Evolutionary conservation across 208 protist species (phyloP).

Genomic region (Wallacemonas collosoma): DNA sequence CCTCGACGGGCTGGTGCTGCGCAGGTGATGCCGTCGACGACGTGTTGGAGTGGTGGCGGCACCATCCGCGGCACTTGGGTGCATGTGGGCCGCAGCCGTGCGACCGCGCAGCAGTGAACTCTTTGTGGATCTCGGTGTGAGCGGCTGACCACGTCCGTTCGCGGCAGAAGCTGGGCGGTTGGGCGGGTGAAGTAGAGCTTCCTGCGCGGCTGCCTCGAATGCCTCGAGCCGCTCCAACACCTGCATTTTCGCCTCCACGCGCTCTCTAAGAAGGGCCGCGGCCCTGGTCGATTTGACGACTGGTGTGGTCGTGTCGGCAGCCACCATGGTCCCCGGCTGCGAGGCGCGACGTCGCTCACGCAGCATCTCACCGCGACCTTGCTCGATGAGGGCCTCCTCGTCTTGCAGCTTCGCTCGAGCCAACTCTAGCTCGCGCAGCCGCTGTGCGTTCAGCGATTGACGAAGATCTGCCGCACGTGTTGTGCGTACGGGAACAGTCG

Average conservation of each 20-base stretch:
- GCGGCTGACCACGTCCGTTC: neutral
- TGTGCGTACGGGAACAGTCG: neutral
- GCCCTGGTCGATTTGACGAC: conserved; percentile 26
- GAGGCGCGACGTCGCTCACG: neutral
- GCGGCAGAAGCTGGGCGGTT: neutral
- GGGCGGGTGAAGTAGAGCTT: conserved; percentile 6
- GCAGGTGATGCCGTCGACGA: neutral
- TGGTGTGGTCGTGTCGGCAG: neutral
- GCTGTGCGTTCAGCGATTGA: neutral
- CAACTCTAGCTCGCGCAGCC: conserved; percentile 21
- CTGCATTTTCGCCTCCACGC: conserved; percentile 18
- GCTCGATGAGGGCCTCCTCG: conserved; percentile 8
- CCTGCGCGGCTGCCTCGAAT: conserved; percentile 3
- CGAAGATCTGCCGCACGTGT: conserved; percentile 28
- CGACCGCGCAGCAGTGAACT: conserved; percentile 13
- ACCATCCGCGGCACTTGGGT: neutral
- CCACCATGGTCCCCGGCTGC: neutral
- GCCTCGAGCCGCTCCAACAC: conserved; percentile 9
- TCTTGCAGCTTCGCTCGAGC: conserved; percentile 10
- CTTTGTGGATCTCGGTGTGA: conserved; percentile 4
- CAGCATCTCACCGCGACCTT: neutral
- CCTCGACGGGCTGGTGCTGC: neutral
- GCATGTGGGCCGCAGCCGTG: conserved; percentile 2
- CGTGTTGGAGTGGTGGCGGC: neutral
- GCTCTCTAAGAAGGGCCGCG: conserved; percentile 23